A percentile compares a stretch with the other conserved stretches of the same genome.
Conservation (phyloP, 192 early-diverging fungal genomes). For the Gamsiella multidivaricata region DNA sequence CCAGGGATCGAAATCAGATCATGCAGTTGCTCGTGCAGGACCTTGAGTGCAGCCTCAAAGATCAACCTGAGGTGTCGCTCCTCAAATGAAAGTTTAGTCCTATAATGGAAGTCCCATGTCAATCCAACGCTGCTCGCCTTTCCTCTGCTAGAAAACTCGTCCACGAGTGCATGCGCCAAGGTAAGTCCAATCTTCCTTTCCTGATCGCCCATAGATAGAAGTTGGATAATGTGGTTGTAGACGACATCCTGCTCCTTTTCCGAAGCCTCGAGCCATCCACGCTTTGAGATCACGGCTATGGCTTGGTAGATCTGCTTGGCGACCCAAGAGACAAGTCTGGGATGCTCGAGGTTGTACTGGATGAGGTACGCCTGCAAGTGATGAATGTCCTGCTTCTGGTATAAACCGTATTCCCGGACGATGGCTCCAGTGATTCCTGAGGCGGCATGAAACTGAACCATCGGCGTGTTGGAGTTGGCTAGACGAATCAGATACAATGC, state of each 20-base stretch:
- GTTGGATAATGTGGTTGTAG: conserved; percentile 59
- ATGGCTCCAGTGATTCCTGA: conserved; percentile 65
- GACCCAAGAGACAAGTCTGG: conserved; percentile 64
- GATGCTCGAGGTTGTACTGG: conserved; percentile 63
- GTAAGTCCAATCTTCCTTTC: conserved; percentile 61
- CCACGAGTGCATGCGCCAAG: conserved; percentile 64
- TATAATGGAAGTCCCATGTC: conserved; percentile 74
- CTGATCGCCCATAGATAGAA: conserved; percentile 60
- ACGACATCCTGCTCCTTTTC: conserved; percentile 64
- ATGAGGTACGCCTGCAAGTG: conserved; percentile 68
- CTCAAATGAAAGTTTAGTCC: conserved; percentile 72
- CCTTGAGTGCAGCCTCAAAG: conserved; percentile 62
- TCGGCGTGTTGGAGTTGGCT: conserved; percentile 66
- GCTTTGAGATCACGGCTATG: conserved; percentile 72
- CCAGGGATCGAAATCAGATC: conserved; percentile 25
- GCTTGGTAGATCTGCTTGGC: conserved; percentile 66
- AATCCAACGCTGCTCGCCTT: conserved; percentile 71
- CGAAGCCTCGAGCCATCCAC: conserved; percentile 70
- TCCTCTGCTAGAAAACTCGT: conserved; percentile 70
- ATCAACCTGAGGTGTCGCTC: conserved; percentile 61
- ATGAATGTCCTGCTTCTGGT: conserved; percentile 62
- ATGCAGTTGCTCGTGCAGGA: conserved; percentile 60
- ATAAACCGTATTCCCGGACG: conserved; percentile 67
- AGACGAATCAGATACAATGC: not conserved
- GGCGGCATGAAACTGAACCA: conserved; percentile 72